Base-by-base conservation (phyloP, 1,139 yeast species). In the Candida sanyaensis region DNA sequence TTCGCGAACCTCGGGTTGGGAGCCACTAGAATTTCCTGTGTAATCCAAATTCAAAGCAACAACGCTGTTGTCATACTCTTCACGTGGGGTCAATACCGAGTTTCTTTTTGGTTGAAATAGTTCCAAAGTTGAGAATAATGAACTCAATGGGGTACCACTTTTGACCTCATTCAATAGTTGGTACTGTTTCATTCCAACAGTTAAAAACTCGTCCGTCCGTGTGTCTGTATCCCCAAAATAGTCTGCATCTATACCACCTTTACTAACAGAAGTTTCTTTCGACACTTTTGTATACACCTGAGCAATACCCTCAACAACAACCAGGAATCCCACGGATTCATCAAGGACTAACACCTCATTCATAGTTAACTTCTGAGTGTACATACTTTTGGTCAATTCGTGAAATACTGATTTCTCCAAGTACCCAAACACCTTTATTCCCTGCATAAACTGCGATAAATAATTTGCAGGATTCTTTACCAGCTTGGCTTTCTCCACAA, bases 391-490 rank as follows among this genome's bases (percentile, higher is more conserved):
- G 5, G 98, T 92, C 56, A 93, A 75, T 60, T 92, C 98, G 61
- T 92, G 96, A 63, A 93, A 92, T 2, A 93, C 97, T 1, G 88
- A 87, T 50, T 86, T 78, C 56, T 93, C 99, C 47, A 93, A 72
- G 64, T 92, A 92, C 1, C 99, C 99, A 69, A 93, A 93, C 17
- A 93, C 89, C 66, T 90, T 91, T 55, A 93, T 89, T 0, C 97
- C 98, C 47, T 88, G 80, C 43, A 93, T 69, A 58, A 93, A 93
- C 61, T 92, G 96, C 63, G 93, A 97, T 49, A 93, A 71, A 61
- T 91, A 92, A 52, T 74, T 74, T 2, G 68, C 51, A 11, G 63
- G 42, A 17, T 55, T 26, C 63, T 51, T 37, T 54, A 56, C 37
- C 58, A 56, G 39, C 57, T 61, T 23, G 5, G 44, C 5, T 65